phyloP scores from a whole-genome alignment of 441 rosid genomes.

The Adansonia grandidieri region DNA sequence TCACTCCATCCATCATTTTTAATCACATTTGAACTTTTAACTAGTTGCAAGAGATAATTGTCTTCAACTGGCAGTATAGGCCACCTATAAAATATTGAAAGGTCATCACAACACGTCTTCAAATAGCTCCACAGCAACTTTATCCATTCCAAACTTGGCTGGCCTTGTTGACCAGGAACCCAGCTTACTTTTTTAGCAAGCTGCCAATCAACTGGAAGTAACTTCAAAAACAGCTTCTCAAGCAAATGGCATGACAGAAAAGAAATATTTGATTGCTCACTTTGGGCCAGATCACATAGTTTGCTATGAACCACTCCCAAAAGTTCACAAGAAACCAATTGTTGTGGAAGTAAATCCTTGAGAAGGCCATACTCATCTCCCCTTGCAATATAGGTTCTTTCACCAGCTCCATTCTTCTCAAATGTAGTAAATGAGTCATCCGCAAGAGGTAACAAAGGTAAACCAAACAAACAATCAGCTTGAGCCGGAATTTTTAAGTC shows the following conservation, averaged over 20 bases:
- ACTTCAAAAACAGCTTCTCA: conserved; percentile 82
- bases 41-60: conserved; percentile 67
- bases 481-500: conserved; percentile 62
- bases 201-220: conserved; percentile 96
- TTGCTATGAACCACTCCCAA: conserved; percentile 69
- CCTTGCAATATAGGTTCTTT: conserved; percentile 79
- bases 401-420: conserved; percentile 76
- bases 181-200: conserved; percentile 73
- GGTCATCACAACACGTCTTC: conserved; percentile 82
- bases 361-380: conserved; percentile 81
- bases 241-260: conserved; percentile 85
- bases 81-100: conserved; percentile 89
- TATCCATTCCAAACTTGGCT: conserved; percentile 90
- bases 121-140: conserved; percentile 82
- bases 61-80: conserved; percentile 95
- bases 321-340: conserved; percentile 73
- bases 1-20: conserved; percentile 95
- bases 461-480: conserved; percentile 66
- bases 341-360: conserved; percentile 82
- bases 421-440: conserved; percentile 84
- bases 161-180: conserved; percentile 82
- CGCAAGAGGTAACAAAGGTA: conserved; percentile 89
- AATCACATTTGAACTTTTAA: conserved; percentile 78
- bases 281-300: conserved; percentile 77
- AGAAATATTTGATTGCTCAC: conserved; percentile 71